Evolutionary conservation across 306 rosid genomes (phyloP), one percentile per base, ranked within the genome.

Genomic region (Pyrus bretschneideri): DNA sequence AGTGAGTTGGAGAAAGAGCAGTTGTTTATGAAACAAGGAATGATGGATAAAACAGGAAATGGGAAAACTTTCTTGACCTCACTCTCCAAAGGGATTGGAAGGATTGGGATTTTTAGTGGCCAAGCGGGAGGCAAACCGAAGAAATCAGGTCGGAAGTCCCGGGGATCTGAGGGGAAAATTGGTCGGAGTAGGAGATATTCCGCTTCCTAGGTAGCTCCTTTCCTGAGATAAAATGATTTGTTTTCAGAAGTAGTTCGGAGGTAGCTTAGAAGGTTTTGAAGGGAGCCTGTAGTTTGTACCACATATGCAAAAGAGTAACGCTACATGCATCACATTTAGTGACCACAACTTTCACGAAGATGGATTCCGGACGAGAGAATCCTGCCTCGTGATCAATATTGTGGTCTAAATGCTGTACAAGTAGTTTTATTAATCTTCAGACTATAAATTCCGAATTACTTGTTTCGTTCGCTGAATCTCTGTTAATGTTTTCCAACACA

Each of bases 1-100:
- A 93, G 91, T 33, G 97, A 93, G 85, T 83, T 93, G 87, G 97
- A 93, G 93, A 93, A 91, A 78, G 97, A 91, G 69, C 98, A 93
- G 60, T 73, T 81, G 80, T 82, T 69, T 59, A 93, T 93, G 96
- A 93, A 90, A 81, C 91, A 91, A 77, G 98, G 96, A 25, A 89
- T 93, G 91, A 81, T 89, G 73, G 90, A 80, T 49, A 91, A 88
- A 76, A 81, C 81, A 38, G 93, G 88, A 61, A 84, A 88, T 74
- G 93, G 93, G 67, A 89, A 81, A 65, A 91, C 96, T 10, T 88
- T 93, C 81, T 76, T 93, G 44, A 91, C 96, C 55, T 89, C 96
- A 25, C 79, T 93, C 21, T 91, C 98, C 2, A 93, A 87, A 70
- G 96, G 98, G 9, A 93, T 91, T 19, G 96, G 91, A 40, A 85